These are phyloP conservation scores for Acacia confusa DNA, from an alignment of 306 rosid genomes.

Conservation along the genomic window DNA sequence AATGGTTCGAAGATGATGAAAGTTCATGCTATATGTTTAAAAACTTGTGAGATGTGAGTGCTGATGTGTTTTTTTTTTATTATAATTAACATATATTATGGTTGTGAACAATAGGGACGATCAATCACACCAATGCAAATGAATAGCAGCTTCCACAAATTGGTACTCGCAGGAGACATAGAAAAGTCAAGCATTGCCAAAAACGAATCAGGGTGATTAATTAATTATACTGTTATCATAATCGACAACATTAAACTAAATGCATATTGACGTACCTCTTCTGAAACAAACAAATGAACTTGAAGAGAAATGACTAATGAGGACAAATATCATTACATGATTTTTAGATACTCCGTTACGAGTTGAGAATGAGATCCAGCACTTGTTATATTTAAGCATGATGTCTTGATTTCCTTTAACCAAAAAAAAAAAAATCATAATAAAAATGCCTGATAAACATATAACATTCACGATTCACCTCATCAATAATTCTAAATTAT, in stretches of 20 bases:
- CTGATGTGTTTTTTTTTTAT: neutral
- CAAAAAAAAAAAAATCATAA: too few relatives aligned
- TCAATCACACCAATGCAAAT: conserved; percentile 66
- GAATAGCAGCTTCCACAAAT: conserved; percentile 44
- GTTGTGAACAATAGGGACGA: conserved; percentile 59
- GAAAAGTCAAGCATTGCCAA: conserved; percentile 38
- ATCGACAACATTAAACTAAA: neutral
- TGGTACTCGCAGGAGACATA: conserved; percentile 64
- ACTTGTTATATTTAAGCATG: too few relatives aligned
- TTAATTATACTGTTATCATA: neutral
- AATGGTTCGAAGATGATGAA: too few relatives aligned
- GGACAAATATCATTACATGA: too few relatives aligned
- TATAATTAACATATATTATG: neutral
- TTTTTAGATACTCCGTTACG: too few relatives aligned
- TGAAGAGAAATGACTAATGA: too few relatives aligned
- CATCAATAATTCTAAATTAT: too few relatives aligned
- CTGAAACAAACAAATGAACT: neutral
- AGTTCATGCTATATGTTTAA: too few relatives aligned
- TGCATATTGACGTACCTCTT: neutral
- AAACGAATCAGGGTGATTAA: conserved; percentile 41
- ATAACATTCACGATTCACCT: too few relatives aligned
- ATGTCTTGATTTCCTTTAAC: too few relatives aligned
- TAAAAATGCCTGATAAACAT: too few relatives aligned
- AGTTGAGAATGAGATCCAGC: too few relatives aligned
- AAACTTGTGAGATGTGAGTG: neutral